Percentiles rank a stretch among this genome's conserved stretches.
Evolutionary conservation across 306 rosid species (phyloP).

Genomic region (Quercus parvula): DNA sequence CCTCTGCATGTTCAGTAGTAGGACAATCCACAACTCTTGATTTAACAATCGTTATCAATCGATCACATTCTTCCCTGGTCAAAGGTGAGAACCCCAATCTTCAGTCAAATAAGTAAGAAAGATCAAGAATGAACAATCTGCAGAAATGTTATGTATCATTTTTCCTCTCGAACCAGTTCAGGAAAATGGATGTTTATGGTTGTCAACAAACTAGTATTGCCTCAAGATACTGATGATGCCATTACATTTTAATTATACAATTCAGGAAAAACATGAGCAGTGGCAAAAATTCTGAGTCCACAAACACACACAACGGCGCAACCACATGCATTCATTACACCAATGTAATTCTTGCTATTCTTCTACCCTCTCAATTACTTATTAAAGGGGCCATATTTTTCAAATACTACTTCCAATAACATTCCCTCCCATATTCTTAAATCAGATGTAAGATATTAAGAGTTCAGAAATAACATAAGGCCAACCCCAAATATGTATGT

Average conservation of each 20-base stretch:
- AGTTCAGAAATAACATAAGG: neutral
- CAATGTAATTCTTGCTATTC: neutral
- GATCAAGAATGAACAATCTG: conserved; percentile 10
- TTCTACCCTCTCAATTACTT: neutral
- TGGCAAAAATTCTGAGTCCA: too few relatives aligned
- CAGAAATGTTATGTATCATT: neutral
- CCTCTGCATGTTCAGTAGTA: conserved; percentile 33
- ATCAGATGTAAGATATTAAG: neutral
- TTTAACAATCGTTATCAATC: conserved; percentile 59
- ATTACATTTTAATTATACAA: neutral
- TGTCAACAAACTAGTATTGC: neutral
- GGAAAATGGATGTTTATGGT: neutral
- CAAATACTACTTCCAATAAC: neutral
- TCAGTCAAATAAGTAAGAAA: conserved; percentile 16
- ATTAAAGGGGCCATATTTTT: neutral
- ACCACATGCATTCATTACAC: too few relatives aligned
- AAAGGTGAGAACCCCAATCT: conserved; percentile 22
- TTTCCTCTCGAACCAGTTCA: neutral
- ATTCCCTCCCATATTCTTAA: neutral
- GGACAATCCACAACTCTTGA: conserved; percentile 70
- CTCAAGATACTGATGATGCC: neutral
- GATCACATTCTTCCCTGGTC: conserved; percentile 86
- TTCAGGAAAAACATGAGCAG: too few relatives aligned
- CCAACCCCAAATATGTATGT: neutral
- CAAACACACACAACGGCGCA: too few relatives aligned